A percentile compares a stretch with the other conserved stretches of the same genome.
phyloP scores from a whole-genome alignment of 768 basidiomycete species.

The Trametes maxima region DNA sequence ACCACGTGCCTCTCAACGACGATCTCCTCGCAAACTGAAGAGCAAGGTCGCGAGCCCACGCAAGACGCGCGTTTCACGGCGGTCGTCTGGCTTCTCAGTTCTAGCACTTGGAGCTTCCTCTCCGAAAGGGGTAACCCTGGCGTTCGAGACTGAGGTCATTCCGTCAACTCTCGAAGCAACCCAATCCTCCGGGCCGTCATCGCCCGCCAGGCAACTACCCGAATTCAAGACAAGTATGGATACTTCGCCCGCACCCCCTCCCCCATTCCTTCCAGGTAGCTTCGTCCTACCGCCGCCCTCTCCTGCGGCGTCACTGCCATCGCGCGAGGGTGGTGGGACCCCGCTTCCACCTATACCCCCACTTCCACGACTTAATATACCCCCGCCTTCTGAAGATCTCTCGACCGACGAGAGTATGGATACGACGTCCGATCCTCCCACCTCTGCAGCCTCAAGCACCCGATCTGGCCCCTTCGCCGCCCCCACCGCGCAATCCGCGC shows the following conservation, averaged over 20 bases:
- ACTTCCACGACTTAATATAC: slow-evolving; percentile 25
- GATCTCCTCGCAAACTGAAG: slow-evolving; percentile 44
- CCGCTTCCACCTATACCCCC: slow-evolving; percentile 29
- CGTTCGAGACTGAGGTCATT: slow-evolving; percentile 58
- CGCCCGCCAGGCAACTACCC: slow-evolving; percentile 31
- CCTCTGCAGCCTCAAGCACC: neutral
- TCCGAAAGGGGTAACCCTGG: slow-evolving; percentile 41
- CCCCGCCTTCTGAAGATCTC: slow-evolving; percentile 6
- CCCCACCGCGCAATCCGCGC: neutral
- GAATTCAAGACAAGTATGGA: slow-evolving; percentile 36
- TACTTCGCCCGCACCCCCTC: slow-evolving; percentile 33
- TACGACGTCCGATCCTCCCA: neutral
- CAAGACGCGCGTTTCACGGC: slow-evolving; percentile 49
- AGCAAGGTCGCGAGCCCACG: slow-evolving; percentile 48
- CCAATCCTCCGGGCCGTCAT: slow-evolving; percentile 8
- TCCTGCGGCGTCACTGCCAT: slow-evolving; percentile 65
- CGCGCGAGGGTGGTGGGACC: slow-evolving; percentile 43
- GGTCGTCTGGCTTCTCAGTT: slow-evolving; percentile 43
- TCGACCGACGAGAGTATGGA: slow-evolving; percentile 11
- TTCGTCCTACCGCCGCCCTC: slow-evolving; percentile 83
- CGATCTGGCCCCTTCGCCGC: neutral
- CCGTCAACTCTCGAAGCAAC: slow-evolving; percentile 19
- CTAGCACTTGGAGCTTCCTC: slow-evolving; percentile 32
- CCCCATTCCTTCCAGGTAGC: slow-evolving; percentile 59
- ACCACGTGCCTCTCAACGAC: slow-evolving; percentile 45